These are phyloP conservation scores for Calvatia gigantea DNA, from an alignment of 768 basidiomycete genomes.

Conservation along the genomic window DNA sequence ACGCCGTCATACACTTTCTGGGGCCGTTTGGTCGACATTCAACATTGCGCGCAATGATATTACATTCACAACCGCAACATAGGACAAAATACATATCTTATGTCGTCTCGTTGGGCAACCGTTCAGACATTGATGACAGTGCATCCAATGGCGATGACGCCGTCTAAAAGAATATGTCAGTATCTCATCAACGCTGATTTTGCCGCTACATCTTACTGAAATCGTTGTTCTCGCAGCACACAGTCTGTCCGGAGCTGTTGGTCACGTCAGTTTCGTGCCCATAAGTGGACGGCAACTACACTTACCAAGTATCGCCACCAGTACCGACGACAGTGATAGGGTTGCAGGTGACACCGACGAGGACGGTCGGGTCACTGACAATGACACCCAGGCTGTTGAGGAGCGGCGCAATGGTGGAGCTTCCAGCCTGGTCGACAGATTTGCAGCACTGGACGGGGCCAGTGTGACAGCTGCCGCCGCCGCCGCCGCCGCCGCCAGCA, in stretches of 20 bases:
- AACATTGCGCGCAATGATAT: no score
- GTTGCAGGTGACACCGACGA: conserved; percentile 24
- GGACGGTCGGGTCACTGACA: conserved; percentile 19
- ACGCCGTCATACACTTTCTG: no score
- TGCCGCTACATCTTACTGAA: not conserved
- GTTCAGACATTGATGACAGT: not conserved
- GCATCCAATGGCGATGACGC: not conserved
- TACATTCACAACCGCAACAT: no score
- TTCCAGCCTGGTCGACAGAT: no score
- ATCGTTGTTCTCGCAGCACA: conserved; percentile 1
- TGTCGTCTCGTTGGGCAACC: no score
- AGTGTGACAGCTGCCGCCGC: conserved; percentile 2
- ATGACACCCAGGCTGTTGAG: not conserved
- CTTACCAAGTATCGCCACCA: not conserved
- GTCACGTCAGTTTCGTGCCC: not conserved
- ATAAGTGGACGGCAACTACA: not conserved
- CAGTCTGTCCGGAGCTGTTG: not conserved
- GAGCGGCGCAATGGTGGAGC: not conserved
- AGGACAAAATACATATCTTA: no score
- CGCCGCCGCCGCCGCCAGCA: not conserved
- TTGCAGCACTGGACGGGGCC: conserved; percentile 7
- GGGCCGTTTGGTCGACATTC: no score
- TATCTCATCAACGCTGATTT: not conserved
- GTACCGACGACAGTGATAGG: conserved; percentile 24
- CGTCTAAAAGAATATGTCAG: not conserved